Base-by-base conservation (phyloP, 768 basidiomycete genomes). In the Mycena epipterygia region DNA sequence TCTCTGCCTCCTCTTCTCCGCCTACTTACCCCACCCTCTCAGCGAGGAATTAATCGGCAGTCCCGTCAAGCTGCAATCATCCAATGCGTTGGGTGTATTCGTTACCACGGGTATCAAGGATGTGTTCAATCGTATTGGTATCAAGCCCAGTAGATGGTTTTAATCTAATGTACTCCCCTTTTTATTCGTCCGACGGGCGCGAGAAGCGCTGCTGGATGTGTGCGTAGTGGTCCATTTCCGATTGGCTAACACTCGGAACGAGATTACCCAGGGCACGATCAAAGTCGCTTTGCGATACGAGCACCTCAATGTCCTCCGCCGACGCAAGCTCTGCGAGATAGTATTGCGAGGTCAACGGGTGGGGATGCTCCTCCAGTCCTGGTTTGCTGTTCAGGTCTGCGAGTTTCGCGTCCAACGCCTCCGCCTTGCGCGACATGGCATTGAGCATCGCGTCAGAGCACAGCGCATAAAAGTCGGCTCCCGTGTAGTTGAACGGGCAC, bases 381-480 rank as follows among this genome's bases (percentile, higher is more conserved):
- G 84, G 81, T 33, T 81, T 72, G 21, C 79, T 76, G 75, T 96
- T 96, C 16, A 90, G 71, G 30, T 75, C 65, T 25, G 77, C 86
- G 55, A 99, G 92, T 74, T 88, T 91, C 9, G 76, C 78, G 68
- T 99, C 97, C 17, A 99, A 83, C 57, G 87, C 88, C 69, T 89
- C 87, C 0, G 98, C 97, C 73, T 93, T 95, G 41, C 94, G 84
- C 25, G 95, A 91, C 91, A 99, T 97, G 13, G 98, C 95, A 79
- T 94, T 94, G 65, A 99, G 85, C 88, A 99, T 90, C 1, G 98
- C 97, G 80, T 99, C 97, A 7, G 96, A 94, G 80, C 98, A 99
- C 12, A 99, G 84, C 0, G 98, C 98, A 83, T 99, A 99, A 72
- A 99, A 96, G 79, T 99, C 98, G 46, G 98, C 98, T 49, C 98